phyloP scores from a whole-genome alignment of 2,329 filamentous ascomycete species.

The Aspergillaceae sp. region DNA sequence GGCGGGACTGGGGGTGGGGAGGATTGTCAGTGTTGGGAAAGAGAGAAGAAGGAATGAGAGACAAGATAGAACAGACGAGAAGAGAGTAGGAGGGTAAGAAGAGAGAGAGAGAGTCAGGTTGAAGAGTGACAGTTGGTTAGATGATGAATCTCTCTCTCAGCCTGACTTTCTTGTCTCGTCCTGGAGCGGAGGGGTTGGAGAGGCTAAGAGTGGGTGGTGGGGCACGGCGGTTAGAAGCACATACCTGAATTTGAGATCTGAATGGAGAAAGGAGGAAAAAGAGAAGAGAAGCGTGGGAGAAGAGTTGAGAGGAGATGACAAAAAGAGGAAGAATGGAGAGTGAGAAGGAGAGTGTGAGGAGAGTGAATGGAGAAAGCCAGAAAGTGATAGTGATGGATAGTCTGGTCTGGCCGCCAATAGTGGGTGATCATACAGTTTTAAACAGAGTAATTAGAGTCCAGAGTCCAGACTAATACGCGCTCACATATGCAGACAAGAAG shows the following conservation, averaged over 20 bases:
- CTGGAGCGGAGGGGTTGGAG: constrained; percentile 11
- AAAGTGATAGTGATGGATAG: too few relatives aligned
- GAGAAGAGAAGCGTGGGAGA: background rate
- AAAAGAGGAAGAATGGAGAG: background rate
- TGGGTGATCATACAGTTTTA: background rate
- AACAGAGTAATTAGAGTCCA: too few relatives aligned
- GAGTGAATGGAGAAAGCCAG: background rate
- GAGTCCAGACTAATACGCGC: too few relatives aligned
- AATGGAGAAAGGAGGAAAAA: background rate
- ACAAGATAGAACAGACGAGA: background rate
- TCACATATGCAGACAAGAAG: too few relatives aligned
- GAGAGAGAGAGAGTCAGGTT: background rate
- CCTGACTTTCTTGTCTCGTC: background rate
- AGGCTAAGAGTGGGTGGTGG: constrained; percentile 3
- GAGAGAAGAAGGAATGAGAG: background rate
- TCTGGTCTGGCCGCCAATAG: background rate
- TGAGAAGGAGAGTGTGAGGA: background rate
- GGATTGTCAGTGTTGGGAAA: too few relatives aligned
- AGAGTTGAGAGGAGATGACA: background rate
- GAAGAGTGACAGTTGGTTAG: background rate
- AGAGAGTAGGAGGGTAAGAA: background rate
- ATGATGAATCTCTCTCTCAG: too few relatives aligned
- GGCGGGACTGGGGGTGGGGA: background rate
- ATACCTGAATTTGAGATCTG: background rate
- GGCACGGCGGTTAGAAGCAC: background rate